These are phyloP conservation scores for Ambrosia hybrid DNA, from an alignment of 140 eudicot genomes.

Conservation along the genomic window DNA sequence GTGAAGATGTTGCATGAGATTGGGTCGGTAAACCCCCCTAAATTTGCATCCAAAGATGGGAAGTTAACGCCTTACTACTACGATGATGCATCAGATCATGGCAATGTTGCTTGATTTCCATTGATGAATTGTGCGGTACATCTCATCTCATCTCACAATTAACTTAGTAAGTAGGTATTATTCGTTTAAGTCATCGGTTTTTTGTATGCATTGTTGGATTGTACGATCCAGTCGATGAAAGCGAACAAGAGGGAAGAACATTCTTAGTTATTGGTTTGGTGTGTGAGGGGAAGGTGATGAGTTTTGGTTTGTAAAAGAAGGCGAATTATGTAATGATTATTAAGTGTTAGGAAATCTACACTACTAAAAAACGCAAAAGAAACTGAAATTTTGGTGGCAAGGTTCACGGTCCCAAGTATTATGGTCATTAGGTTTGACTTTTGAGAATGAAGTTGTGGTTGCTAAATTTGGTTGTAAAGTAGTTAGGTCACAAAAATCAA, in stretches of 20 bases:
- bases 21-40: constrained; percentile 53
- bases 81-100: constrained; percentile 85
- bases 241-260: constrained; percentile 6
- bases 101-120: constrained; percentile 60
- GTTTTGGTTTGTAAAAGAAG: constrained; percentile 38
- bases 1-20: constrained; percentile 86
- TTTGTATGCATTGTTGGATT: constrained; percentile 15
- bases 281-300: constrained; percentile 22
- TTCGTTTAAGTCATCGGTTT: background rate
- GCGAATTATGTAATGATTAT: constrained; percentile 27
- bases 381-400: background rate
- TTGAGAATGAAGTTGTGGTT: no score
- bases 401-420: background rate
- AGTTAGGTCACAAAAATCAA: no score
- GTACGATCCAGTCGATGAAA: constrained; percentile 14
- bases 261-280: constrained; percentile 26
- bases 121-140: constrained; percentile 15
- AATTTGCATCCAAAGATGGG: constrained; percentile 59
- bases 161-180: constrained; percentile 6
- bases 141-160: constrained; percentile 3
- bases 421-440: no score
- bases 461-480: no score
- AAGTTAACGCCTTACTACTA: constrained; percentile 84
- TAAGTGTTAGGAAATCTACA: constrained; percentile 31
- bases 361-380: background rate